These are phyloP conservation scores for Ogataea zsoltii DNA, from an alignment of 805 yeast genomes.

Conservation along the genomic window DNA sequence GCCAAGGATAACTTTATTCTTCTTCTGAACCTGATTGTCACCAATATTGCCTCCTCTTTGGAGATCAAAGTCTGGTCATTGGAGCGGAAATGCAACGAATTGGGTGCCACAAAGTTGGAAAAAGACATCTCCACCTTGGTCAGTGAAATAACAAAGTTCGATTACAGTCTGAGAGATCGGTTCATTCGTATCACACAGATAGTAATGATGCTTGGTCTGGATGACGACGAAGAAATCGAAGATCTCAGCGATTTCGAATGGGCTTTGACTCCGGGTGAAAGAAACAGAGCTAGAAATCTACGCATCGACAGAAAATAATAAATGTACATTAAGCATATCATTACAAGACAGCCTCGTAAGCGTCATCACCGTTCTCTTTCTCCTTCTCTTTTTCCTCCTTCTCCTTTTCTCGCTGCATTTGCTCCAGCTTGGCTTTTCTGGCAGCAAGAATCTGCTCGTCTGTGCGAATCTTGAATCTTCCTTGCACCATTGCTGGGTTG, in stretches of 20 bases:
- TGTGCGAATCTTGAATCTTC: conserved; percentile 44
- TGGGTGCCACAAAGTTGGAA: conserved; percentile 83
- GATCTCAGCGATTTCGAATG: conserved; percentile 46
- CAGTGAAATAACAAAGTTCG: conserved; percentile 67
- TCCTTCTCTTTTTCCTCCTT: conserved; percentile 10
- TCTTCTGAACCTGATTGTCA: conserved; percentile 51
- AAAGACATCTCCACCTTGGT: conserved; percentile 76
- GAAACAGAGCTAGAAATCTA: conserved; percentile 59
- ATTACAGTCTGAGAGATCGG: conserved; percentile 73
- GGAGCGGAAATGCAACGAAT: conserved; percentile 69
- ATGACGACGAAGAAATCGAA: conserved; percentile 53
- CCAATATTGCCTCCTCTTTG: conserved; percentile 52
- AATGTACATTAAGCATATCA: conserved; percentile 9
- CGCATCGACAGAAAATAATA: conserved; percentile 43
- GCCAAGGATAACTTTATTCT: conserved; percentile 46
- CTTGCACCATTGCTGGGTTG: conserved; percentile 44
- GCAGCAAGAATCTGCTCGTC: conserved; percentile 39
- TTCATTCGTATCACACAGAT: conserved; percentile 84
- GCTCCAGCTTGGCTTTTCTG: conserved; percentile 27
- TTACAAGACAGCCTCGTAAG: conserved; percentile 9
- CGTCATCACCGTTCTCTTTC: conserved; percentile 7
- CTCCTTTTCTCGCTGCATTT: conserved; percentile 22
- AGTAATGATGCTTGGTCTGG: conserved; percentile 78
- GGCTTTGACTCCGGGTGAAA: conserved; percentile 77
- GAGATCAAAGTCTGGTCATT: conserved; percentile 70